phyloP scores from a whole-genome alignment of 2,329 filamentous ascomycete genomes.

The Fusarium sp. region DNA sequence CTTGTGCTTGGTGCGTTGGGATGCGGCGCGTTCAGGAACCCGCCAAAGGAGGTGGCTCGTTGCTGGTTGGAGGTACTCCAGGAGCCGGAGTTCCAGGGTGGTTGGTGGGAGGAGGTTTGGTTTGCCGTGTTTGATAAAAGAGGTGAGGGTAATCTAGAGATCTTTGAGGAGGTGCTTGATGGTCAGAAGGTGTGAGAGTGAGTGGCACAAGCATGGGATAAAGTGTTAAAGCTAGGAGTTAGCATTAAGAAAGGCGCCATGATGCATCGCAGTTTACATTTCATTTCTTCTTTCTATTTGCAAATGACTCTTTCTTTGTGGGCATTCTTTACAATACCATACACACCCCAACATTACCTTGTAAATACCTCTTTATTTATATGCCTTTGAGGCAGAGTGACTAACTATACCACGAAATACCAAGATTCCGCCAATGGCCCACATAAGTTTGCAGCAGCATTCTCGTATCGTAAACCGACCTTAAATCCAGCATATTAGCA shows the following conservation, averaged over 20 bases:
- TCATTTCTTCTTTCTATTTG: neutral
- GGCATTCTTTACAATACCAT: neutral
- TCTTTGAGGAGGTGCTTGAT: constrained; percentile 62
- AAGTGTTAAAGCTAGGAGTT: neutral
- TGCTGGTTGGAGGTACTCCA: constrained; percentile 73
- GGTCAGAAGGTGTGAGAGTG: constrained; percentile 50
- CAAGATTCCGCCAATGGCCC: neutral
- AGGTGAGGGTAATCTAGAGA: constrained; percentile 63
- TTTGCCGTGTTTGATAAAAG: constrained; percentile 71
- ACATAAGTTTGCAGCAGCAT: neutral
- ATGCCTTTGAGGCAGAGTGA: neutral
- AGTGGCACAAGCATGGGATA: neutral
- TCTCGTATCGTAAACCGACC: neutral
- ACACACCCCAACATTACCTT: neutral
- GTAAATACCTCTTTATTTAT: neutral
- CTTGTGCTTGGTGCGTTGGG: constrained; percentile 78
- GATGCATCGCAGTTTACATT: neutral
- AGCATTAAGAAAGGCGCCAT: neutral
- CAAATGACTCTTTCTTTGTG: neutral
- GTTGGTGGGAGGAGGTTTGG: constrained; percentile 73
- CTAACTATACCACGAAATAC: too few species aligned
- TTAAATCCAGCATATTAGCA: neutral
- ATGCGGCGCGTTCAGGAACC: constrained; percentile 76
- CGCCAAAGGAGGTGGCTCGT: constrained; percentile 69
- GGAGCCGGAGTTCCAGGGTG: constrained; percentile 72